Evolutionary conservation across 306 rosid genomes (phyloP), one percentile per base, ranked within the genome.

Genomic region (Cucumis hystrix): DNA sequence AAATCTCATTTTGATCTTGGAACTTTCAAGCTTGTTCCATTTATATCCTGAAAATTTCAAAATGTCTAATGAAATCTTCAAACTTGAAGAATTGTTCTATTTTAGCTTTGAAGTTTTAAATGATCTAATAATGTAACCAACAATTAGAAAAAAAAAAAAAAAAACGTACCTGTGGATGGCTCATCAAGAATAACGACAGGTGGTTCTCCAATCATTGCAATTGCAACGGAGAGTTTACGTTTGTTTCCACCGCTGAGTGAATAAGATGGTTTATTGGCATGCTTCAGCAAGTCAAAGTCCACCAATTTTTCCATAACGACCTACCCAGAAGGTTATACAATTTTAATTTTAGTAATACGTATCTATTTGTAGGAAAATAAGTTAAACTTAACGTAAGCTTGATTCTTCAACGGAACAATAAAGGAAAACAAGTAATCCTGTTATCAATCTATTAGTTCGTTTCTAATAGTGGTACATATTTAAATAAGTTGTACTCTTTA

Each of bases 191-290:
- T 90, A 82, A 94, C 98, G 40, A 94, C 90, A 62, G 98, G 92
- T 83, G 98, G 98, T 84, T 94, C 97, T 75, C 97, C 98, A 56
- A 94, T 84, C 98, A 94, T 94, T 21, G 98, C 97, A 83, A 94
- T 90, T 78, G 98, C 96, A 18, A 94, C 98, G 69, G 98, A 91
- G 51, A 91, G 87, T 86, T 93, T 94, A 76, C 98, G 89, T 86
- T 94, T 94, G 91, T 94, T 94, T 76, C 98, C 98, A 71, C 97
- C 97, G 80, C 98, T 94, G 49, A 91, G 92, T n/a, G 94, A 80
- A 83, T 87, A 91, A 21, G 98, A 90, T 41, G 98, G 98, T 79
- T 94, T 94, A 77, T 86, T 80, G 33, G 97, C 93, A 86, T 90
- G 94, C 87, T 87, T 90, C 84, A 90, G 79, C 85, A 94, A 91